These are phyloP conservation scores for Alternaria angustiovoidea DNA, from an alignment of 2,329 filamentous ascomycete genomes.

Conservation along the genomic window DNA sequence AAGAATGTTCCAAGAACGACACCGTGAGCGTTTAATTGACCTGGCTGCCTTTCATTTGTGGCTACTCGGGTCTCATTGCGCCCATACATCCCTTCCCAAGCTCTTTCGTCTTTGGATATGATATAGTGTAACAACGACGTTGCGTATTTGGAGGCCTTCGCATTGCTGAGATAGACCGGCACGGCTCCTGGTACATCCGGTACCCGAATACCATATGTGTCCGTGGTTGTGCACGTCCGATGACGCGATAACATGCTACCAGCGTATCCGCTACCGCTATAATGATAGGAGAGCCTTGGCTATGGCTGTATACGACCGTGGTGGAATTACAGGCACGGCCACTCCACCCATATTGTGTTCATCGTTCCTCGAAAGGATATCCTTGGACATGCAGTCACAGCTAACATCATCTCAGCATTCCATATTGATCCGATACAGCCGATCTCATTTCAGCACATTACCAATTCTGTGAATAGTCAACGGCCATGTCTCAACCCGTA, in stretches of 20 bases:
- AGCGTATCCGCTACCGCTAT: neutral
- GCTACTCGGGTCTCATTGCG: constrained; percentile 51
- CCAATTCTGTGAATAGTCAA: neutral
- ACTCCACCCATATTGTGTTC: neutral
- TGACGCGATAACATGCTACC: neutral
- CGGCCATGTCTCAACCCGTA: neutral
- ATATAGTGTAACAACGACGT: neutral
- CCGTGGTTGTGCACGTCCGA: neutral
- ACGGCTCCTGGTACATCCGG: neutral
- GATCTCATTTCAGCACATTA: neutral
- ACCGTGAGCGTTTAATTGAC: constrained; percentile 50
- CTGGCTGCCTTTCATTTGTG: constrained; percentile 42
- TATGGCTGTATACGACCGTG: neutral
- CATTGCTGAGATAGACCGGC: neutral
- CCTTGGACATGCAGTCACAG: neutral
- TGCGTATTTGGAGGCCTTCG: neutral
- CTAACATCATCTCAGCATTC: neutral
- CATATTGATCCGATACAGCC: neutral
- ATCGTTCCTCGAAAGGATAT: neutral
- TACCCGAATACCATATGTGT: neutral
- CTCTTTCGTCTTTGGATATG: neutral
- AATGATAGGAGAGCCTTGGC: neutral
- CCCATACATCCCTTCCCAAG: constrained; percentile 36
- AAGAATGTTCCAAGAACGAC: constrained; percentile 50
- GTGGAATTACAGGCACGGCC: neutral